phyloP scores from a whole-genome alignment of 345 rosid species.

The Camelina hispida region DNA sequence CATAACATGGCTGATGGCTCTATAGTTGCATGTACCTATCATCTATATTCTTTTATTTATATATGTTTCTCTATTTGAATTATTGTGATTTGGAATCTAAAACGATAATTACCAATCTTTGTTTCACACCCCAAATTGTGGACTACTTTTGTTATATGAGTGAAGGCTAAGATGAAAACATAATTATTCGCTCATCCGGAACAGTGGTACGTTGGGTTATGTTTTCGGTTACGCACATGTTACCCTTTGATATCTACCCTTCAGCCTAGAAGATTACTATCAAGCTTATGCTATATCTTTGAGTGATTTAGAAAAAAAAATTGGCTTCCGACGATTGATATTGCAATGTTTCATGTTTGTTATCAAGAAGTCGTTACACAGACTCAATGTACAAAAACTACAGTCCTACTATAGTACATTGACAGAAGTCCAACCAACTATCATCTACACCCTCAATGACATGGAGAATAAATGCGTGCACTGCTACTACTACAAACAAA shows the following conservation, averaged over 20 bases:
- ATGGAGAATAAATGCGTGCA: too few relatives aligned
- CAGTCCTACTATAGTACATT: too few relatives aligned
- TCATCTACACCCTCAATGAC: too few relatives aligned
- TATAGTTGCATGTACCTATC: neutral
- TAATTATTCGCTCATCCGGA: neutral
- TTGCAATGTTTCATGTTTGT: neutral
- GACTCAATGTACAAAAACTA: too few relatives aligned
- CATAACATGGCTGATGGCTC: neutral
- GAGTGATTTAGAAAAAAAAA: neutral
- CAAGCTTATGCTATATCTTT: neutral
- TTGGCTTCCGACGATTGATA: neutral
- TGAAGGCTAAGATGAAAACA: neutral
- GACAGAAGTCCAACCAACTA: too few relatives aligned
- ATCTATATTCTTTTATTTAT: neutral
- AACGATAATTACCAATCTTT: neutral
- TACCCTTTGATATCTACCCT: neutral
- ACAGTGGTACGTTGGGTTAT: neutral
- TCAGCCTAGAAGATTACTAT: neutral
- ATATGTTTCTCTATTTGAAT: neutral
- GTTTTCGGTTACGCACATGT: neutral
- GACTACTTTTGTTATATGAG: neutral
- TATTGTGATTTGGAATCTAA: neutral
- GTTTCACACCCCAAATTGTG: neutral
- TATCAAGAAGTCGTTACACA: too few relatives aligned
- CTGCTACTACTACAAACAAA: too few relatives aligned